These are phyloP conservation scores for Leonotis leonurus DNA, from an alignment of 257 asterid genomes.

Conservation along the genomic window DNA sequence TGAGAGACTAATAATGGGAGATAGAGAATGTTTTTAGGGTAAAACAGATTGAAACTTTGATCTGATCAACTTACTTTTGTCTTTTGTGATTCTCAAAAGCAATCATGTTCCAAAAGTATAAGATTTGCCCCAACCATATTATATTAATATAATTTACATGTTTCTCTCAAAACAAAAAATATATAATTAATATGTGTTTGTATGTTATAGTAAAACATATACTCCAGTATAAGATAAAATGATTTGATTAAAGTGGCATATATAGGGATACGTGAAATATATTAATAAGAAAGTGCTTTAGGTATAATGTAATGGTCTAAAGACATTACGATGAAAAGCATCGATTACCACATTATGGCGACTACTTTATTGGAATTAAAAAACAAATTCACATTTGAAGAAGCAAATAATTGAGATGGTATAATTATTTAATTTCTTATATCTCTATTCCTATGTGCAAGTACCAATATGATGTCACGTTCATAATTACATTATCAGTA, in stretches of 20 bases:
- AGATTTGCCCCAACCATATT: too few relatives aligned
- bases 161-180: too few relatives aligned
- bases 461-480: neutral
- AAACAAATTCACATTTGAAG: neutral
- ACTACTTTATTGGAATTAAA: constrained; percentile 17
- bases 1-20: neutral
- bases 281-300: constrained; percentile 21
- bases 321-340: constrained; percentile 25
- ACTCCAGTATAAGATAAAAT: too few relatives aligned
- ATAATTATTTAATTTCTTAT: too few relatives aligned
- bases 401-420: neutral
- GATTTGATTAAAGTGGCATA: neutral
- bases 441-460: neutral
- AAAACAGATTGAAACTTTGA: constrained; percentile 12
- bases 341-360: constrained; percentile 7
- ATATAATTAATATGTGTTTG: too few relatives aligned
- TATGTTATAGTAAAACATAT: too few relatives aligned
- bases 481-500: neutral
- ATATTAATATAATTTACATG: too few relatives aligned
- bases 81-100: constrained; percentile 11
- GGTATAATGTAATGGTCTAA: constrained; percentile 18
- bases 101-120: neutral
- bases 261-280: constrained; percentile 18
- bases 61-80: constrained; percentile 8
- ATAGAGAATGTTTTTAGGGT: neutral